Conservation (phyloP, 2,329 filamentous ascomycete genomes). For the Trichophyton equinum region DNA sequence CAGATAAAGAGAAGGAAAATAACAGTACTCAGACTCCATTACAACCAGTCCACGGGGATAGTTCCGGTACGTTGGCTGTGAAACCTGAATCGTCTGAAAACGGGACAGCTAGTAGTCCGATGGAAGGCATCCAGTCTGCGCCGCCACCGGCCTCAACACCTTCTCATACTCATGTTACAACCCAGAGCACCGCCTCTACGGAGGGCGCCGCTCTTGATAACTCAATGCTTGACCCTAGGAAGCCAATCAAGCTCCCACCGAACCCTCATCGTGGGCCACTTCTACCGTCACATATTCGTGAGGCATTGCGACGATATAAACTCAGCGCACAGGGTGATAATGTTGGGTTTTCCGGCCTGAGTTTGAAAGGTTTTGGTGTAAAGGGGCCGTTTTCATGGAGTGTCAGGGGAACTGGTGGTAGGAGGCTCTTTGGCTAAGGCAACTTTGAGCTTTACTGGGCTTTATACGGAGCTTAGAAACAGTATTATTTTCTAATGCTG, state of each 20-base stretch:
- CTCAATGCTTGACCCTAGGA: too few species aligned
- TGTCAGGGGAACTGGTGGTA: constrained; percentile 29
- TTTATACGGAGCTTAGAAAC: background rate
- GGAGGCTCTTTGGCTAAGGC: constrained; percentile 32
- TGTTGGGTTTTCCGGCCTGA: constrained; percentile 37
- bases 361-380: constrained; percentile 34
- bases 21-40: background rate
- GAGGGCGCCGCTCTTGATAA: background rate
- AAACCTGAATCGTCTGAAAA: background rate
- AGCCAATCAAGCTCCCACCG: constrained; percentile 24
- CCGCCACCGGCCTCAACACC: background rate
- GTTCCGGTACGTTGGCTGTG: background rate
- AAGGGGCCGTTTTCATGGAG: constrained; percentile 34
- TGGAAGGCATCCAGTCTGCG: background rate
- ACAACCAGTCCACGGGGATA: background rate
- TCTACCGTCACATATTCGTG: constrained; percentile 38
- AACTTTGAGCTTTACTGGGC: background rate
- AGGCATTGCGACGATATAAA: constrained; percentile 38
- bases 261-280: constrained; percentile 38
- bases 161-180: background rate
- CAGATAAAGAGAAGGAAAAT: background rate
- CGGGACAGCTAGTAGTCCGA: background rate
- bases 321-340: constrained; percentile 38
- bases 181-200: background rate
- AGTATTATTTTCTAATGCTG: background rate